Base-by-base conservation (phyloP, 768 basidiomycete species). In the Paxillus involutus region DNA sequence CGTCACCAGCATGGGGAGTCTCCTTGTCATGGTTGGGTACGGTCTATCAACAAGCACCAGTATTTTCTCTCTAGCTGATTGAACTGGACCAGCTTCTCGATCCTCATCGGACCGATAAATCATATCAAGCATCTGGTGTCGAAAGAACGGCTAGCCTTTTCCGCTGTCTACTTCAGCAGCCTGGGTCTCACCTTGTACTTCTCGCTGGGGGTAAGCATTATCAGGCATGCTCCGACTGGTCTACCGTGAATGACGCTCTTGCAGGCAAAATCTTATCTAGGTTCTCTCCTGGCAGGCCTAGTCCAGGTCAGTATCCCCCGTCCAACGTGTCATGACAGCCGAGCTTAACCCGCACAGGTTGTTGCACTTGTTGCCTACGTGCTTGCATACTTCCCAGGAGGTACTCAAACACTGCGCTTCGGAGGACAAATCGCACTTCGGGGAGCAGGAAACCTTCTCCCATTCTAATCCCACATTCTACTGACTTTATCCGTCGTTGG, bases 21-120 rank as follows among this genome's bases (percentile, higher is more conserved):
- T 94, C 55, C 82, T 99, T 30, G 95, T 98, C 69, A 98, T 99
- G 96, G 86, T 91, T 66, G 97, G 94, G 86, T 93, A 63, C 63
- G 86, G 62, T 36, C 24, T 11, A 33, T 17, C 12, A 11, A 16
- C 47, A 17, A 0, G 17, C 33, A 16, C 5, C 6, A 13, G 32
- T 1, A 12, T 2, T n/a, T 6, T n/a, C 40, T 17, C 46, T 4
- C 24, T 19, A 39, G 10, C 52, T 52, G 16, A 45, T 49, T 12
- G 43, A 49, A 24, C 4, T 32, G 24, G 13, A 47, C 26, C 47
- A 91, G 90, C 14, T 92, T 92, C 69, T 85, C 89, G 16, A 81
- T 91, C n/a, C 80, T 91, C 56, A 81, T 90, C 51, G 96, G 96
- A 6, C 96, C 96, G 32, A 73, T 93, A 71, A 94, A 92, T 65